Evolutionary conservation across 192 early-diverging fungal species (phyloP).

Genomic region (Rhizophagus sp.): DNA sequence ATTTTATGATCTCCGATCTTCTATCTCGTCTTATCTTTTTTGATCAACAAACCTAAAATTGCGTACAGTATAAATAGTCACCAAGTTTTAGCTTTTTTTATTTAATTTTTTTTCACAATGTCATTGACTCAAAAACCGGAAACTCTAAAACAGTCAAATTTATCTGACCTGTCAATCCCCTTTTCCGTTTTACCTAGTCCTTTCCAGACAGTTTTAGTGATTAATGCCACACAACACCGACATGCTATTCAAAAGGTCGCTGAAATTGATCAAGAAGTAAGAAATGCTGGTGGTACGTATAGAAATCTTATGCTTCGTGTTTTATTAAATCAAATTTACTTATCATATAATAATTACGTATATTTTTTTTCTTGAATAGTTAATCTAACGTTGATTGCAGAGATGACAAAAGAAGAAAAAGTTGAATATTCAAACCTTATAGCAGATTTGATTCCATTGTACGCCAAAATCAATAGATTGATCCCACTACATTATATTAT

Average conservation of each 20-base stretch:
- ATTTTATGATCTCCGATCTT: no score
- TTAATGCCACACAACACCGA: constrained; percentile 13
- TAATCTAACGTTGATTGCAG: constrained; percentile 1
- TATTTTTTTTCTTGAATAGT: background rate
- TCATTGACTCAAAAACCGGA: background rate
- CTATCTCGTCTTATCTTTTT: no score
- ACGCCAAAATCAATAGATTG: constrained; percentile 28
- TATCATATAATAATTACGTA: background rate
- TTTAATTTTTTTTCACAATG: background rate
- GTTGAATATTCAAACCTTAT: constrained; percentile 12
- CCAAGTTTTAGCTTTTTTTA: background rate
- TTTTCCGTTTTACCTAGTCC: constrained; percentile 28
- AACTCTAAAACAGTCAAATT: background rate
- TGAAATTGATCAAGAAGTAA: constrained; percentile 19
- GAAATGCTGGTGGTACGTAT: constrained; percentile 15
- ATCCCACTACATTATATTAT: constrained; percentile 24
- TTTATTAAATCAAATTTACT: background rate
- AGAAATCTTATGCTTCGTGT: background rate
- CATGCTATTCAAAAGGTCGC: constrained; percentile 21
- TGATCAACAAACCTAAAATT: no score
- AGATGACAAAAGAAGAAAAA: constrained; percentile 16
- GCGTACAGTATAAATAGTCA: constrained; percentile 1
- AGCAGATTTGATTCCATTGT: constrained; percentile 21
- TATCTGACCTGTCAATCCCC: background rate
- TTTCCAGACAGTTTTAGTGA: constrained; percentile 18